phyloP scores from a whole-genome alignment of 331 rosid species.

The Acacia concinna region DNA sequence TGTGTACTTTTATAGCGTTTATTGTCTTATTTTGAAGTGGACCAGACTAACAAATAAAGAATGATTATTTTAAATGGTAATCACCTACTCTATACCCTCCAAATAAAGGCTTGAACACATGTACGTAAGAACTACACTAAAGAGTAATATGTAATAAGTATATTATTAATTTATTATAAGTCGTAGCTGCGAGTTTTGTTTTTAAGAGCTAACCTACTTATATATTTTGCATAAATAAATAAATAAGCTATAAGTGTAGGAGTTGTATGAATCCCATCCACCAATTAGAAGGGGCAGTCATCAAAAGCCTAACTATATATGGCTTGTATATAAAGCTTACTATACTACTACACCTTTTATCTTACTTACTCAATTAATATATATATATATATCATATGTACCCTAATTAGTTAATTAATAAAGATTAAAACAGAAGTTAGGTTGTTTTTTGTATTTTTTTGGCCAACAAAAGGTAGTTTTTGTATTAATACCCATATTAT shows the following conservation, averaged over 20 bases:
- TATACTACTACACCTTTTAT: not conserved
- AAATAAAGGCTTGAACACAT: not conserved
- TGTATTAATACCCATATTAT: no score
- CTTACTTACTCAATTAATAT: not conserved
- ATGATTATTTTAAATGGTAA: no score
- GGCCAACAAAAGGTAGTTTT: no score
- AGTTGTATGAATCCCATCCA: not conserved
- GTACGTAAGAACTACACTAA: not conserved
- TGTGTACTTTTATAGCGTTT: constrained; percentile 21
- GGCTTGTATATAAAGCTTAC: constrained; percentile 41
- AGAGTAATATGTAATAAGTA: not conserved
- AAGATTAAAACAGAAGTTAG: not conserved
- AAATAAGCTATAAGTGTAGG: constrained; percentile 14
- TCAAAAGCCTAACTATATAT: constrained; percentile 40
- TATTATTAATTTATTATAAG: not conserved
- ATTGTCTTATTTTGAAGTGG: constrained; percentile 44
- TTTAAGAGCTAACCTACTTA: not conserved
- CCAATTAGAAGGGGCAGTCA: constrained; percentile 15
- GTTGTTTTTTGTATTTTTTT: not conserved
- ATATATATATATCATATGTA: no score
- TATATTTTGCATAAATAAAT: not conserved
- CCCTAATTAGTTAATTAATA: not conserved
- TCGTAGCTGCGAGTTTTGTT: not conserved
- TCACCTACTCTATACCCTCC: not conserved
- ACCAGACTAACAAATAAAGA: not conserved